phyloP scores from a whole-genome alignment of 257 asterid genomes.

The Sherardia arvensis region DNA sequence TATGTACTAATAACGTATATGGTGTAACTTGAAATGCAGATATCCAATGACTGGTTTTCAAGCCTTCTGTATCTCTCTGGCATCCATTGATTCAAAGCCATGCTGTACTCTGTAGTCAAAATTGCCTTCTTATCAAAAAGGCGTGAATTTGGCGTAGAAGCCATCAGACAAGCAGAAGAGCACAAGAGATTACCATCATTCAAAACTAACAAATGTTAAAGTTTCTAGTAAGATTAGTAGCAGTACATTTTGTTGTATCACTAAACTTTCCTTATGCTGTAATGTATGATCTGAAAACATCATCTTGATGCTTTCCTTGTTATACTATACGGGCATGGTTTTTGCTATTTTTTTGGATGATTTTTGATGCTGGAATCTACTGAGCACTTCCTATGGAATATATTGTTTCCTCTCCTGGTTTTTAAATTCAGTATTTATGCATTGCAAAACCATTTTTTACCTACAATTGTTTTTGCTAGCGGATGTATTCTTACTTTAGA shows the following conservation, averaged over 20 bases:
- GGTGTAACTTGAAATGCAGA: conserved; percentile 31
- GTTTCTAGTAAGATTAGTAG: background rate
- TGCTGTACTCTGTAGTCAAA: conserved; percentile 63
- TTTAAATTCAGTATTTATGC: too few species aligned
- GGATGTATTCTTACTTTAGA: too few species aligned
- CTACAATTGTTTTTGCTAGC: too few species aligned
- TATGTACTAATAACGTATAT: background rate
- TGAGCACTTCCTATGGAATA: conserved; percentile 1
- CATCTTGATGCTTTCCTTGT: background rate
- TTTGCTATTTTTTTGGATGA: too few species aligned
- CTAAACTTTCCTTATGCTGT: background rate
- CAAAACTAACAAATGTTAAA: background rate
- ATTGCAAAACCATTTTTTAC: too few species aligned
- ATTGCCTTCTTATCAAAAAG: background rate
- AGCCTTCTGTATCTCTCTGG: conserved; percentile 87
- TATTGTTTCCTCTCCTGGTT: background rate
- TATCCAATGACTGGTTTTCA: conserved; percentile 90
- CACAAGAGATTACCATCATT: background rate
- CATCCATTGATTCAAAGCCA: conserved; percentile 80
- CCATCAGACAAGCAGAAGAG: background rate
- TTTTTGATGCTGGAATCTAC: too few species aligned
- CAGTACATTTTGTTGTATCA: background rate
- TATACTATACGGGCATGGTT: background rate
- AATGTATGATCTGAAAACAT: background rate
- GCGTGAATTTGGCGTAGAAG: background rate